Evolutionary conservation across 106 monocot species (phyloP).

Genomic region (Dendrobium huoshanense): DNA sequence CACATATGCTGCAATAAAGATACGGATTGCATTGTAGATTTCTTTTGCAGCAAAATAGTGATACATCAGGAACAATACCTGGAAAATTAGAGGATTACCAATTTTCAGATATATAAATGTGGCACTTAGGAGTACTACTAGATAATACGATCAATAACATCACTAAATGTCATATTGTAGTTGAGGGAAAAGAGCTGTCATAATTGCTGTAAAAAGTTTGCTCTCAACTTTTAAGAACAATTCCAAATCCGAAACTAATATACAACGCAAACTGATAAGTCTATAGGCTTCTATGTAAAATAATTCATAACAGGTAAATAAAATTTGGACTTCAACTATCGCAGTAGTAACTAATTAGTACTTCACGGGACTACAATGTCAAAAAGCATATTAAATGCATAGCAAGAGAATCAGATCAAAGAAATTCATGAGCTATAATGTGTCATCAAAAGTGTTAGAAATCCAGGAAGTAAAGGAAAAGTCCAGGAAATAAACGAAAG

Average conservation of each 20-base stretch:
- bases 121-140: neutral
- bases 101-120: neutral
- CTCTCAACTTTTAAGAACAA: neutral
- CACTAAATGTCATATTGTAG: neutral
- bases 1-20: conserved; percentile 44
- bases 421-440: neutral
- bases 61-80: conserved; percentile 40
- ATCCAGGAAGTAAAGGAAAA: neutral
- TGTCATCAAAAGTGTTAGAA: neutral
- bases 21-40: conserved; percentile 37
- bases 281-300: neutral
- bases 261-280: neutral
- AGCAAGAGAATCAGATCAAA: neutral
- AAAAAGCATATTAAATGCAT: neutral
- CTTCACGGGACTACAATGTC: neutral
- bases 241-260: neutral
- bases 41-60: conserved; percentile 40
- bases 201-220: neutral
- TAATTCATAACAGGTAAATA: neutral
- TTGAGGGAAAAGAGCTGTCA: neutral
- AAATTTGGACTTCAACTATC: neutral
- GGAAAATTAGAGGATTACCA: neutral
- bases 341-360: neutral
- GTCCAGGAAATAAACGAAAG: neutral
- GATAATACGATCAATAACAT: neutral